Percentiles rank a stretch among this genome's conserved stretches.
Evolutionary conservation across 495 filamentous ascomycete species (phyloP).

Genomic region (Xylaria intraflava): DNA sequence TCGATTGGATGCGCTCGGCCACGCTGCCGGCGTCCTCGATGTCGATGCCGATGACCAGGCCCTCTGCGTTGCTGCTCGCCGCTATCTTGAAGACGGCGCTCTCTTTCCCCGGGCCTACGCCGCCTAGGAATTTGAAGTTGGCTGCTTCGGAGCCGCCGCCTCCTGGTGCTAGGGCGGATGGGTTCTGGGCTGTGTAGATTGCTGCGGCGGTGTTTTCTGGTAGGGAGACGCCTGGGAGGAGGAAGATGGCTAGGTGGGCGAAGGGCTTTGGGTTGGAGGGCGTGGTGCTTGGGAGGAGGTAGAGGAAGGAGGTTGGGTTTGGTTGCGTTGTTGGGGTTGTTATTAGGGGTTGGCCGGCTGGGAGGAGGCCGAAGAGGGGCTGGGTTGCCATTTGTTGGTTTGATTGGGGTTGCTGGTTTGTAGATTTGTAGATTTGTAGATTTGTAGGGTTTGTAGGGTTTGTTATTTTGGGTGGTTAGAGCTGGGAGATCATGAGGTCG

Average conservation of each 20-base stretch:
- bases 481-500: too few relatives aligned
- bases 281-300: slow-evolving; percentile 31
- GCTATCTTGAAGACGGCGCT: slow-evolving; percentile 75
- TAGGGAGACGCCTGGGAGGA: slow-evolving; percentile 71
- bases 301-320: slow-evolving; percentile 35
- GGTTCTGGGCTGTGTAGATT: slow-evolving; percentile 66
- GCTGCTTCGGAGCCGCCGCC: slow-evolving; percentile 19
- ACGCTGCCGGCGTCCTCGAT: slow-evolving; percentile 71
- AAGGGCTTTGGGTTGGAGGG: slow-evolving; percentile 40
- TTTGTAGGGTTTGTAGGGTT: too few relatives aligned
- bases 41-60: slow-evolving; percentile 69
- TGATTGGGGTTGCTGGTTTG: too few relatives aligned
- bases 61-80: slow-evolving; percentile 15
- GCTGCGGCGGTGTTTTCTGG: slow-evolving; percentile 74
- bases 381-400: slow-evolving; percentile 15
- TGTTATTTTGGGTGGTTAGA: background rate
- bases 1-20: slow-evolving; percentile 52
- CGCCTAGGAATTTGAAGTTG: slow-evolving; percentile 77
- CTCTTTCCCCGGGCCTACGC: slow-evolving; percentile 79
- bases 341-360: slow-evolving; percentile 45
- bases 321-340: slow-evolving; percentile 37
- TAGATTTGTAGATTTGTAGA: too few relatives aligned
- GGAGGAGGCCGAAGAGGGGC: slow-evolving; percentile 42
- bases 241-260: slow-evolving; percentile 79
- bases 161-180: slow-evolving; percentile 16